Evolutionary conservation across 2,329 filamentous ascomycete species (phyloP), one percentile per base, ranked within the genome.

Genomic region (Botrytis deweyae): DNA sequence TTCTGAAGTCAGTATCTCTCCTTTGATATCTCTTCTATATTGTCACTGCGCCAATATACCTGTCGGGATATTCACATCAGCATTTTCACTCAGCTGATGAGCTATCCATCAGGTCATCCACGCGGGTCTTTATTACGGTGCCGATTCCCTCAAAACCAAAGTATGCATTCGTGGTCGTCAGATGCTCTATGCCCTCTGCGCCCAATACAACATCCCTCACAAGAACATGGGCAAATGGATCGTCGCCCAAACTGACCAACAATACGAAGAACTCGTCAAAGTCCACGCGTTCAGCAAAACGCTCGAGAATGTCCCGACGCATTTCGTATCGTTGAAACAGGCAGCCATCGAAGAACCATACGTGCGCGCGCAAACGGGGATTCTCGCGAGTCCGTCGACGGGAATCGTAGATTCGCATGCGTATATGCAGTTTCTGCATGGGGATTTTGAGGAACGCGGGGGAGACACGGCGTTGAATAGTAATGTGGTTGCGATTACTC

Each of bases 341-440:
- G 90, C 92, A 1, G 80, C 81, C 42, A 79, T 83, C 0, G 83
- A 88, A 10, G 95, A 98, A 80, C 94, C 95, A 0, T 89, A 89
- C 42, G 93, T 98, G 3, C 86, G 87, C 18, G 94, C 93, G 3
- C 84, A 86, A 64, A 86, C 87, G 0, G 95, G 93, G 8, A 90
- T 94, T 3, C 87, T 98, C n/a, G 94, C 97, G 82, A 93, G 90
- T 76, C 89, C 92, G 0, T 91, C 90, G 0, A 98, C 95, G 0
- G 96, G 96, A 1, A 98, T 99, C 78, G 86, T 99, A 7, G 95
- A 98, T 82, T 93, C 89, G 7, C 95, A 99, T 81, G 86, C 88
- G 0, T 86, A 95, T 70, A 98, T 98, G 95, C 86, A 91, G 52
- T 91, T 88, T 79, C 86, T 99, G 25, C 89, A 92, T 75, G 94